Evolutionary conservation across 1,284 basidiomycete species (phyloP).

Genomic region (Lentinula novae-zelandiae): DNA sequence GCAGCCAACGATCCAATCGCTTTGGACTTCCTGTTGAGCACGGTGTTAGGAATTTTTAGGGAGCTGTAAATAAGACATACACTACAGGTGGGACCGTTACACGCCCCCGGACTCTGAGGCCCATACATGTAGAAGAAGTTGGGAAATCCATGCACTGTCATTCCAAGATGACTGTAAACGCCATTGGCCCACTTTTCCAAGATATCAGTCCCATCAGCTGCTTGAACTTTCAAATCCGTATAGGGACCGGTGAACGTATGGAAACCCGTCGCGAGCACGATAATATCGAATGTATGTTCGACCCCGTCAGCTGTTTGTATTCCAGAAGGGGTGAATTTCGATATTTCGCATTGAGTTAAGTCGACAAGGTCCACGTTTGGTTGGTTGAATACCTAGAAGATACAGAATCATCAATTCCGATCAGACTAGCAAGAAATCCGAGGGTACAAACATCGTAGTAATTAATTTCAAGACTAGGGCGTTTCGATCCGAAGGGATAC

Average conservation of each 20-base stretch:
- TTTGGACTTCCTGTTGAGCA: constrained; percentile 20
- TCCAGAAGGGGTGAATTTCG: constrained; percentile 18
- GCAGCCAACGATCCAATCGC: constrained; percentile 22
- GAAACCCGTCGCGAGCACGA: constrained; percentile 25
- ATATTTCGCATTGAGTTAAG: constrained; percentile 18
- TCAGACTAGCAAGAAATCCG: neutral
- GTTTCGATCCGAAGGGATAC: constrained; percentile 21
- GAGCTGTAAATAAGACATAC: constrained; percentile 13
- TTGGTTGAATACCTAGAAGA: constrained; percentile 21
- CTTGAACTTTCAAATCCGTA: constrained; percentile 21
- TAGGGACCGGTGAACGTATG: constrained; percentile 23
- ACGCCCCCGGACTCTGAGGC: constrained; percentile 22
- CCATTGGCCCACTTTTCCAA: constrained; percentile 22
- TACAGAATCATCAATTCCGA: constrained; percentile 11
- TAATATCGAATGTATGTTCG: constrained; percentile 22
- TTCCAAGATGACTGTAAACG: constrained; percentile 21
- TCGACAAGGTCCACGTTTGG: constrained; percentile 23
- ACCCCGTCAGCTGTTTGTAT: constrained; percentile 20
- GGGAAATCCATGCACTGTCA: constrained; percentile 19
- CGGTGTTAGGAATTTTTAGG: neutral
- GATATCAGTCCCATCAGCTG: constrained; percentile 17
- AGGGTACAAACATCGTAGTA: constrained; percentile 9
- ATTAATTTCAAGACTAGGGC: constrained; percentile 17
- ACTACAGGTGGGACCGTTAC: constrained; percentile 22
- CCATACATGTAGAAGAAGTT: constrained; percentile 26